phyloP scores from a whole-genome alignment of 1,139 yeast genomes.

The Candida frijolesensis region DNA sequence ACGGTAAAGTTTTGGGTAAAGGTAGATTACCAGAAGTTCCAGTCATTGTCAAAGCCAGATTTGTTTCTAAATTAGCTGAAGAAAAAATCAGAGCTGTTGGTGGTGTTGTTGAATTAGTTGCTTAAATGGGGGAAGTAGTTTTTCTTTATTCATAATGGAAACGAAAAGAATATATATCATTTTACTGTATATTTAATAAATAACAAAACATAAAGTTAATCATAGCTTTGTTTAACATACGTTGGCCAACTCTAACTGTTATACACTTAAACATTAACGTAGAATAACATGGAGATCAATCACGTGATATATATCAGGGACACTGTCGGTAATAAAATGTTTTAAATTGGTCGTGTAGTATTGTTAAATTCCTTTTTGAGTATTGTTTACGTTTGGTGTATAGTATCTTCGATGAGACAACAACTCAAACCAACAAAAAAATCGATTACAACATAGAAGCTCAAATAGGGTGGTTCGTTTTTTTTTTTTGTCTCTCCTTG shows the following conservation, averaged over 20 bases:
- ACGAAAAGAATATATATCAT: slow-evolving; percentile 4
- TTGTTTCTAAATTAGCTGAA: slow-evolving; percentile 98
- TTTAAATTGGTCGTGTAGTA: background rate
- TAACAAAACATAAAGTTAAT: slow-evolving; percentile 11
- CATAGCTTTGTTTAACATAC: too few relatives aligned
- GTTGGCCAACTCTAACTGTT: too few relatives aligned
- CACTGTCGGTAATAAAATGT: too few relatives aligned
- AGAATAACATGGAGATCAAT: too few relatives aligned
- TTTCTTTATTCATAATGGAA: slow-evolving; percentile 1
- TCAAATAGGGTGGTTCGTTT: background rate
- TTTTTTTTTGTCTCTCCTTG: background rate
- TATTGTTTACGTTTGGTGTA: background rate
- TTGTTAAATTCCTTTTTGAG: background rate
- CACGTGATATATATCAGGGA: too few relatives aligned
- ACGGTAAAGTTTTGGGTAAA: slow-evolving; percentile 99
- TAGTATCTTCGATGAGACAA: background rate
- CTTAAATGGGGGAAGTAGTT: slow-evolving; percentile 51
- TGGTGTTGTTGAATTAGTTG: slow-evolving; percentile 99
- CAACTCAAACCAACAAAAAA: background rate
- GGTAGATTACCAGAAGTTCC: slow-evolving; percentile 98
- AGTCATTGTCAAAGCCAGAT: slow-evolving; percentile 99
- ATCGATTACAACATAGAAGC: background rate
- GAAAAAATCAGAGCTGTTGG: slow-evolving; percentile 99
- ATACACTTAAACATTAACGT: too few relatives aligned
- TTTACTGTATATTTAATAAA: slow-evolving; percentile 18